Base-by-base conservation (phyloP, 75 land plant species). In the Selaginella moellendorffii region DNA sequence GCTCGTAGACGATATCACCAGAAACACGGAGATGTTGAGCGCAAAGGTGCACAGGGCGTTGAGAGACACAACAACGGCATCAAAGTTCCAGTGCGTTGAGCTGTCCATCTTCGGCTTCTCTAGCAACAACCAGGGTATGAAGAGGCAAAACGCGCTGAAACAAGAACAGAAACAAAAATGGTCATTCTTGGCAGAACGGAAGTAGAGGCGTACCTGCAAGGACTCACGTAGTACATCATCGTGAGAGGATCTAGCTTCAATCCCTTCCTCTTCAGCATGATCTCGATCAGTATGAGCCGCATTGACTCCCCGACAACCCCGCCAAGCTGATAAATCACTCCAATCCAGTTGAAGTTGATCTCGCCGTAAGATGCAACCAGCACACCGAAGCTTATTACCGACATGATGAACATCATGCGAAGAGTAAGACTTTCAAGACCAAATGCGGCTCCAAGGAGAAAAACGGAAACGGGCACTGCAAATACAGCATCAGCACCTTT, bases 381-480 rank as follows among this genome's bases (percentile, higher is more conserved):
- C 29, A 93, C 98, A 14, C 98, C 98, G 54, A 85, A 69, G 72
- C 98, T 93, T 27, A 93, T 89, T 52, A 88, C 79, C 12, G 83
- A 80, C 98, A 93, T 93, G 59, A 84, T 93, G 10, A 76, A 42
- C 25, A 93, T 71, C 96, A 93, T 85, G 64, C 76, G 71, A 66
- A 73, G 80, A 67, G 81, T 85, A 70, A 85, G 70, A 22, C 68
- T 63, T 76, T 93, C 98, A 24, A 89, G 82, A 9, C 90, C 90
- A 56, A 81, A 86, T 21, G 80, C 78, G 51, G 80, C 87, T 65
- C 96, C 98, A 67, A 93, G 75, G 58, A 88, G 64, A 63, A 93
- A 88, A 25, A 89, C 96, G 54, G 98, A 90, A n/a, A 93, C 98
- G 70, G 98, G 98, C 98, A 93, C 98, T 93, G 82, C 63, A 71